Conservation (phyloP, 352 stramenopile species). For the Pythium coloratum region DNA sequence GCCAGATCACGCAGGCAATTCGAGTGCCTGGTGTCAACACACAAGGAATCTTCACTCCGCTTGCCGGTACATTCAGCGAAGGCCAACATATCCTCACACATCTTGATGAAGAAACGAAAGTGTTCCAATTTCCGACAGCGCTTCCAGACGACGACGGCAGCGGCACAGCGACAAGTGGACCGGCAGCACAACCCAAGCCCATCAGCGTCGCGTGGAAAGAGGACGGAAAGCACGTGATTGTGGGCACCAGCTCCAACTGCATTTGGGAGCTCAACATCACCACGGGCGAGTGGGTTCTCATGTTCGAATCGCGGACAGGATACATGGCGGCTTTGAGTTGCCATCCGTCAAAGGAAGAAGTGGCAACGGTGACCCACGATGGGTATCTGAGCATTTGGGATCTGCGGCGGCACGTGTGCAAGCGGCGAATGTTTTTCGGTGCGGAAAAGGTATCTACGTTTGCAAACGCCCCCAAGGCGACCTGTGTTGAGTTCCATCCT, state of each 20-base stretch:
- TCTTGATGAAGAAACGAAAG: slow-evolving; percentile 34
- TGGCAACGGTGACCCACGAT: slow-evolving; percentile 49
- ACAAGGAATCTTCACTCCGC: slow-evolving; percentile 54
- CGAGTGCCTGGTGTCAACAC: slow-evolving; percentile 59
- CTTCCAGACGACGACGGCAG: slow-evolving; percentile 36
- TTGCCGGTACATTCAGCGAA: slow-evolving; percentile 49
- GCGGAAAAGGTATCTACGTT: slow-evolving; percentile 10
- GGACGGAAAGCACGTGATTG: slow-evolving; percentile 48
- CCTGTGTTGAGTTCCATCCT: slow-evolving; percentile 59
- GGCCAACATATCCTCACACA: slow-evolving; percentile 43
- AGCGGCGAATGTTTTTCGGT: slow-evolving; percentile 34
- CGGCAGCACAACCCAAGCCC: slow-evolving; percentile 34
- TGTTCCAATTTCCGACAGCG: slow-evolving; percentile 40
- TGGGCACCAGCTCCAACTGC: slow-evolving; percentile 57
- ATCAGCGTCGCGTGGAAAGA: slow-evolving; percentile 62
- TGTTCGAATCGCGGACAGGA: slow-evolving; percentile 56
- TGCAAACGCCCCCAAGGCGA: slow-evolving; percentile 29
- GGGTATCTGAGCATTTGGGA: slow-evolving; percentile 61
- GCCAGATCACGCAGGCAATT: slow-evolving; percentile 47
- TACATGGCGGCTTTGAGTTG: slow-evolving; percentile 33
- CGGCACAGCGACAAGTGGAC: not conserved
- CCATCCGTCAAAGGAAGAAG: slow-evolving; percentile 48
- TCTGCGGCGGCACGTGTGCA: slow-evolving; percentile 42
- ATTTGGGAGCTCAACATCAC: slow-evolving; percentile 62
- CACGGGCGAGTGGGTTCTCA: slow-evolving; percentile 44